phyloP scores from a whole-genome alignment of 2,329 filamentous ascomycete genomes.

The Phaeomoniella chlamydospora region DNA sequence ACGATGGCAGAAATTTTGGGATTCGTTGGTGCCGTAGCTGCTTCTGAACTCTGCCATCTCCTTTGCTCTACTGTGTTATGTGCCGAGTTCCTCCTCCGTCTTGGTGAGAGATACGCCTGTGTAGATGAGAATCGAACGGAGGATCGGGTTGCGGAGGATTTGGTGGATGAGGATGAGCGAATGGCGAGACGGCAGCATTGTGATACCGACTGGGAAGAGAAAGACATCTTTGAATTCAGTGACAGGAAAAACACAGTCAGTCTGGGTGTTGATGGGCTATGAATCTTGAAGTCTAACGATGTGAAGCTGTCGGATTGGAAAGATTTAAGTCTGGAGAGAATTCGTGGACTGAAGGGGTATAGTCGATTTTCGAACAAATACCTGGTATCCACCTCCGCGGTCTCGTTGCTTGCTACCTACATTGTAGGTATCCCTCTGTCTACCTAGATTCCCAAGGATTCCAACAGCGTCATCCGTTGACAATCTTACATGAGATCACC shows the following conservation, averaged over 20 bases:
- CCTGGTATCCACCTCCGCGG: too few species aligned
- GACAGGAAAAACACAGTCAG: background rate
- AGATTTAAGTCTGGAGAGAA: background rate
- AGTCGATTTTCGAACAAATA: too few species aligned
- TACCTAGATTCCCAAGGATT: too few species aligned
- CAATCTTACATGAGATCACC: too few species aligned
- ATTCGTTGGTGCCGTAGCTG: slow-evolving; percentile 46
- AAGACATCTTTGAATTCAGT: slow-evolving; percentile 19
- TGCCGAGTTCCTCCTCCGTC: slow-evolving; percentile 1
- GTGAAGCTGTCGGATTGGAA: background rate
- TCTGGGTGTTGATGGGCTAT: background rate
- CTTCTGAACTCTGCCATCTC: slow-evolving; percentile 82
- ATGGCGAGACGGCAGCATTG: slow-evolving; percentile 27
- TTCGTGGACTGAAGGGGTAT: background rate
- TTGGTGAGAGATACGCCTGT: slow-evolving; percentile 20
- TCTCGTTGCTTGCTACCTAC: too few species aligned
- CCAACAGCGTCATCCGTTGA: too few species aligned
- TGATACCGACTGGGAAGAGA: slow-evolving; percentile 23
- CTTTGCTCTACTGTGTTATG: slow-evolving; percentile 28
- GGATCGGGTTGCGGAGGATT: slow-evolving; percentile 15
- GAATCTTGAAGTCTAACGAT: background rate
- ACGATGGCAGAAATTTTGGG: slow-evolving; percentile 93
- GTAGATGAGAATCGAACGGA: slow-evolving; percentile 23
- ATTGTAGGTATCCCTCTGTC: too few species aligned
- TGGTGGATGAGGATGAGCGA: slow-evolving; percentile 17